phyloP scores from a whole-genome alignment of 768 basidiomycete species.

The Phanerodontia chrysosporium region DNA sequence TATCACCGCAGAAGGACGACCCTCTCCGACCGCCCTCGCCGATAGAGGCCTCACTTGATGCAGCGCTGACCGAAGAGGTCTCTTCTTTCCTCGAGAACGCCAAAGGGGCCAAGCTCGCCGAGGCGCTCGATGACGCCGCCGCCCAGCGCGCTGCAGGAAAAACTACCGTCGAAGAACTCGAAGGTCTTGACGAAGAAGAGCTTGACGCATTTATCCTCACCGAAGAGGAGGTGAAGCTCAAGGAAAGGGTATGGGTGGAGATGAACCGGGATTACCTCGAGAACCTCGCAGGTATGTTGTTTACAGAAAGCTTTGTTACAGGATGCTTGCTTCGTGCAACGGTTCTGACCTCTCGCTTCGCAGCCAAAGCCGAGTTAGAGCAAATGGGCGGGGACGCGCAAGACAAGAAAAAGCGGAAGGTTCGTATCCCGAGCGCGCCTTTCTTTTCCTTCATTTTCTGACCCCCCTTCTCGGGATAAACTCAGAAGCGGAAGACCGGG shows the following conservation, averaged over 20 bases:
- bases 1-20: background rate
- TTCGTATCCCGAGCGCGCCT: constrained; percentile 47
- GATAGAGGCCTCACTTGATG: constrained; percentile 59
- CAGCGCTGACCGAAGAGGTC: constrained; percentile 66
- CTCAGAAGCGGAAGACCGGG: constrained; percentile 64
- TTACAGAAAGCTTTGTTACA: background rate
- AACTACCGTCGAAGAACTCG: constrained; percentile 50
- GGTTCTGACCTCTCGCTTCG: constrained; percentile 7
- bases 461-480: constrained; percentile 8
- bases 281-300: constrained; percentile 71
- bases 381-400: constrained; percentile 28
- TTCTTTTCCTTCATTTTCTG: constrained; percentile 8
- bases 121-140: constrained; percentile 67
- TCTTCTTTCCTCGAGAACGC: constrained; percentile 57
- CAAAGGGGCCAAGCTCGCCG: constrained; percentile 53
- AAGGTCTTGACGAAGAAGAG: constrained; percentile 87
- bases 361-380: constrained; percentile 66
- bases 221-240: constrained; percentile 79
- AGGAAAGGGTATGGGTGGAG: constrained; percentile 92
- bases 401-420: constrained; percentile 67
- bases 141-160: constrained; percentile 53
- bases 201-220: constrained; percentile 75
- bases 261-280: constrained; percentile 89
- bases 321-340: background rate
- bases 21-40: constrained; percentile 17